Conservation (phyloP, 2,329 filamentous ascomycete species). For the Balansia obtecta region DNA sequence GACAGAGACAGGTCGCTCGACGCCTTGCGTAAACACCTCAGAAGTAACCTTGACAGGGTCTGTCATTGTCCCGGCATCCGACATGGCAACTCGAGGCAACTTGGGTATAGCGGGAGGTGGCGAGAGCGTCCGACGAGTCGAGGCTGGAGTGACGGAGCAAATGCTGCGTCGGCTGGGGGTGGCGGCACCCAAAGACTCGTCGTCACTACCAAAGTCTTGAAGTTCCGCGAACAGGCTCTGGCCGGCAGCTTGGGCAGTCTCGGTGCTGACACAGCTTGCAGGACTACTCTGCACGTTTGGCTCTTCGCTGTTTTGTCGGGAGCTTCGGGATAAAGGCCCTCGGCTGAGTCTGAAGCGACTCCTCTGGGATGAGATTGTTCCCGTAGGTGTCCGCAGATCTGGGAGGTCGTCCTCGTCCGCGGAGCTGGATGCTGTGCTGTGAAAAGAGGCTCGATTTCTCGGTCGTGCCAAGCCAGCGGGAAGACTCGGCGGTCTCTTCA, state of each 20-base stretch:
- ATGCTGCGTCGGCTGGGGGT: conserved; percentile 41
- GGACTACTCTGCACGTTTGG: conserved; percentile 46
- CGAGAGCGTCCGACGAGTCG: conserved; percentile 29
- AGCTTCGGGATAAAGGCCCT: conserved; percentile 44
- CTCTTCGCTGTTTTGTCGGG: conserved; percentile 49
- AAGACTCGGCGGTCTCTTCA: conserved; percentile 29
- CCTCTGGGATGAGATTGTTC: conserved; percentile 49
- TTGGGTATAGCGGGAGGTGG: conserved; percentile 36
- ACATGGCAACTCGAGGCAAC: conserved; percentile 41
- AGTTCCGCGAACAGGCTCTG: conserved; percentile 90
- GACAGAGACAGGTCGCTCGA: conserved; percentile 26
- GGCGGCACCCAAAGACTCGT: conserved; percentile 52
- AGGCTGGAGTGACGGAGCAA: conserved; percentile 36
- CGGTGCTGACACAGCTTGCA: conserved; percentile 40
- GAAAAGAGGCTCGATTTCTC: conserved; percentile 53
- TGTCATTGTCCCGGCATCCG: conserved; percentile 49
- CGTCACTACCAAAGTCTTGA: conserved; percentile 64
- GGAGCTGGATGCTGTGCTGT: conserved; percentile 83
- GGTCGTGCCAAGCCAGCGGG: conserved; percentile 27
- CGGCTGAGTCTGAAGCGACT: conserved; percentile 63
- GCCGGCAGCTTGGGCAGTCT: conserved; percentile 38
- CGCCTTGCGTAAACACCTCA: conserved; percentile 5
- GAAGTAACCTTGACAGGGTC: conserved; percentile 35
- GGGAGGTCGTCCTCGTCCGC: conserved; percentile 54
- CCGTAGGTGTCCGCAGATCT: conserved; percentile 48